Base-by-base conservation (phyloP, 2,329 filamentous ascomycete genomes). In the Huntiella abstrusa region DNA sequence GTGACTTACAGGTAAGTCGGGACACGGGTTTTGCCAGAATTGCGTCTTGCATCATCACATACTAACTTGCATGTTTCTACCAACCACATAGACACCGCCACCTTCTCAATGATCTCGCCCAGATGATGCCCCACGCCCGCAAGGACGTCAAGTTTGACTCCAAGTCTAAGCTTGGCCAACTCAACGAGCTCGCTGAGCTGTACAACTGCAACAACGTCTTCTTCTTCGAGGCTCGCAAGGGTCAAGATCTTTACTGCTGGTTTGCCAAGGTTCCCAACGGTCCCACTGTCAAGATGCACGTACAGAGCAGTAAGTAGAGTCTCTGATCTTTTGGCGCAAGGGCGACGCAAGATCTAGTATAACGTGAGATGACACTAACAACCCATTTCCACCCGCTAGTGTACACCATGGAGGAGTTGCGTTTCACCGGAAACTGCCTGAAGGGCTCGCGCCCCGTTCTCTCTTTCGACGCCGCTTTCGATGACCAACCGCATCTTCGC, bases 91-190 rank as follows among this genome's bases (percentile, higher is more conserved):
- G 88, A 62, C 91, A 95, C 62, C 82, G 91, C 38, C 91, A 98
- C 65, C 70, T 98, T 38, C 72, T 98, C 52, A 83, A 87, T 57
- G 91, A 98, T 58, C 70, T 98, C 41, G 77, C 85, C 49, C 73
- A 81, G 28, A 77, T 98, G 62, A 77, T 98, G 53, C 91, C 91
- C 2, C 91, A 98, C 61, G 79, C 80, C 53, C 78, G 85, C 58
- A 94, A 93, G 66, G 91, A 98, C 60, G 85, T 83, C 55, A 98
- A 98, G 64, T 83, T 95, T 54, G 91, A 98, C 62, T 91, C 85
- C 45, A 96, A 96, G 66, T 87, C 83, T 34, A 86, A 91, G 67
- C 71, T 86, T 55, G 72, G 77, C 71, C 69, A 82, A 59, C 73
- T 93, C 44, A 91, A 91, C 64, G 83, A 87, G 58, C 65, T 75